Evolutionary conservation across 805 yeast species (phyloP), one percentile per base, ranked within the genome.

Genomic region (Saccharomycopsis synnaedendra): DNA sequence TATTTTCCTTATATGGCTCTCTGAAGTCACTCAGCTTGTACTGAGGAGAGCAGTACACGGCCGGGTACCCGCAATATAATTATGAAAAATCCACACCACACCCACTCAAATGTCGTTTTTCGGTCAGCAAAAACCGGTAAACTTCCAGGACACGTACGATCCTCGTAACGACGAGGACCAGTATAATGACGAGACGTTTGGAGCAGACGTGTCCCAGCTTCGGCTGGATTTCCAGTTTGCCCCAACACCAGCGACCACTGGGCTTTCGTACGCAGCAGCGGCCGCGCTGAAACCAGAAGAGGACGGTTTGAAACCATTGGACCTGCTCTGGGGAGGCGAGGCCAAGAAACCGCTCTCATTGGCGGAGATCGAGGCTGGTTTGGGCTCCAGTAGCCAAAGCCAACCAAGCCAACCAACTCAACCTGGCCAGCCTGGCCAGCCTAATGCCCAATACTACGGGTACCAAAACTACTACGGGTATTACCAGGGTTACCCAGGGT

Each of bases 301-400:
- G 11, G 75, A 69, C 39, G 62, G 66, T 29, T 59, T 82, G 61
- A 75, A 75, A 58, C 89, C 89, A 47, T 75, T 81, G 78, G 84
- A 81, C 43, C 79, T 86, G 1, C 60, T 82, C 43, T 82, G 89
- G 89, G 74, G 49, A 42, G 55, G 36, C 44, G 34, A 54, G 39
- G 47, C 45, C 39, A 69, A 69, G 55, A 74, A 72, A 56, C 71
- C 82, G 28, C 64, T 84, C 56, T 82, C 95, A 7, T 69, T 86
- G 61, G 90, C 84, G 60, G 94, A 88, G 57, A 75, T 88, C 54
- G 96, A 88, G 65, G 86, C 95, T 5, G 86, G 79, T 57, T 68
- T 82, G 60, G 68, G 79, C 50, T 70, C 74, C 19, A 19, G 19
- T 19, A 19, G 19, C 19, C 19, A 19, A 19, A 19, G 19, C 19